These are phyloP conservation scores for Pyronema domesticum DNA, from an alignment of 495 filamentous ascomycete species.

Conservation along the genomic window DNA sequence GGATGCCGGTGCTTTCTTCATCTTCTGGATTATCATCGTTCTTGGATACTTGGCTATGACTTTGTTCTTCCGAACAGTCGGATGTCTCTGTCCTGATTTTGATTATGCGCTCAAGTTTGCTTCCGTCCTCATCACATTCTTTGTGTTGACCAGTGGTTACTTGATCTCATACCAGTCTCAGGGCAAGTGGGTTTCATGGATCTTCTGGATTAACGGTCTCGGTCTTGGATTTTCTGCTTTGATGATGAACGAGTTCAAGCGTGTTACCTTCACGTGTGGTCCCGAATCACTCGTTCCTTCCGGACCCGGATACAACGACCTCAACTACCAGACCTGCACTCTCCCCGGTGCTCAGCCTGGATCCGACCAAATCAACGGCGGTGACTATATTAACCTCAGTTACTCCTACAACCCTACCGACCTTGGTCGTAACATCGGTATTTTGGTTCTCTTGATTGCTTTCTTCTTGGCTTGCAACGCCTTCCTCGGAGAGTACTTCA, in stretches of 20 bases:
- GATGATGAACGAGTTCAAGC: conserved; percentile 70
- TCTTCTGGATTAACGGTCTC: conserved; percentile 64
- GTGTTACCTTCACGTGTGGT: conserved; percentile 44
- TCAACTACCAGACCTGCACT: conserved; percentile 57
- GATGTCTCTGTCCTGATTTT: conserved; percentile 64
- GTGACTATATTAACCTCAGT: conserved; percentile 41
- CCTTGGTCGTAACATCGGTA: conserved; percentile 63
- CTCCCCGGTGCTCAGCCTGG: conserved; percentile 50
- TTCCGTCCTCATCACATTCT: conserved; percentile 51
- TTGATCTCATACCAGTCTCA: conserved; percentile 53
- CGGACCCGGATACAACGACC: conserved; percentile 44
- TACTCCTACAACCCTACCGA: conserved; percentile 44
- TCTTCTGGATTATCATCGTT: conserved; percentile 53
- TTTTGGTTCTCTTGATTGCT: conserved; percentile 48
- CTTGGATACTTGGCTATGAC: conserved; percentile 61
- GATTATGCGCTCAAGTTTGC: conserved; percentile 74
- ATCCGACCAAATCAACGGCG: conserved; percentile 38
- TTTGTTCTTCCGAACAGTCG: conserved; percentile 60
- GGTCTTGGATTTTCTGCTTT: conserved; percentile 54
- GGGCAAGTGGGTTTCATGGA: conserved; percentile 62
- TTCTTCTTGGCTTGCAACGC: conserved; percentile 52
- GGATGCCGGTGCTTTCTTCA: conserved; percentile 59
- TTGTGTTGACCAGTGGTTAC: conserved; percentile 64
- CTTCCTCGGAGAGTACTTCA: conserved; percentile 57
- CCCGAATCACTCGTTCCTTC: conserved; percentile 45